Conservation (phyloP, 2,329 filamentous ascomycete species). For the Fusarium sterilihyphosum region DNA sequence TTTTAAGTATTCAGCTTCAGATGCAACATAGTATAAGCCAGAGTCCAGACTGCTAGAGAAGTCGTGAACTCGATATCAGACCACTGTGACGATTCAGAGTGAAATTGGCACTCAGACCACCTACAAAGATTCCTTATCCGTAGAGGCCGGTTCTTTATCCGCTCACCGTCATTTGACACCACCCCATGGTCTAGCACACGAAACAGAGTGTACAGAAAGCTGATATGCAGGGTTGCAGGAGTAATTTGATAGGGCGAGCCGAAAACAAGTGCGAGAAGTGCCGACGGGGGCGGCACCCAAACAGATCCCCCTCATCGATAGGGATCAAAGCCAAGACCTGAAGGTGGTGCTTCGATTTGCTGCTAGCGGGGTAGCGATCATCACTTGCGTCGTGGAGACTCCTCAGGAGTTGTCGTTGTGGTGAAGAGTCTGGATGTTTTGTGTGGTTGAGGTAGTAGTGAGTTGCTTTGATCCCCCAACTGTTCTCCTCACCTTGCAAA, state of each 20-base stretch:
- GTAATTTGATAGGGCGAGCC: constrained; percentile 28
- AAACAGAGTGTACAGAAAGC: constrained; percentile 18
- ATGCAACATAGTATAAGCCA: neutral
- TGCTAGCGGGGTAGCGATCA: constrained; percentile 27
- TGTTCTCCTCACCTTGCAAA: neutral
- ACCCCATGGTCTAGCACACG: constrained; percentile 20
- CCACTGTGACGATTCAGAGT: neutral
- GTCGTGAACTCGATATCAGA: neutral
- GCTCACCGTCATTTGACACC: constrained; percentile 43
- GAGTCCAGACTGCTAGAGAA: neutral
- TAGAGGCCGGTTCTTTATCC: constrained; percentile 10
- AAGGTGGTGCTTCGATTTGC: constrained; percentile 26
- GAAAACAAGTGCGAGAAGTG: constrained; percentile 34
- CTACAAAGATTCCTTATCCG: constrained; percentile 6
- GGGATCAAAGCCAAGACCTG: constrained; percentile 30
- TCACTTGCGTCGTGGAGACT: constrained; percentile 4
- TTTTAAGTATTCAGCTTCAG: neutral
- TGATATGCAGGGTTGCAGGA: constrained; percentile 35
- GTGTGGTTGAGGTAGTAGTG: neutral
- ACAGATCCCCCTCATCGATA: constrained; percentile 25
- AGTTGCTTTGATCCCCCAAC: neutral
- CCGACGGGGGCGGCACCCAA: constrained; percentile 38
- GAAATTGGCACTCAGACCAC: constrained; percentile 8
- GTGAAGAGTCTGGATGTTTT: neutral
- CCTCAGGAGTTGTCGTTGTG: neutral